Percentiles rank a stretch among this genome's conserved stretches.
These are phyloP conservation scores for Dactylellina parvicollis DNA, from an alignment of 2,329 filamentous ascomycete species.

Conservation along the genomic window DNA sequence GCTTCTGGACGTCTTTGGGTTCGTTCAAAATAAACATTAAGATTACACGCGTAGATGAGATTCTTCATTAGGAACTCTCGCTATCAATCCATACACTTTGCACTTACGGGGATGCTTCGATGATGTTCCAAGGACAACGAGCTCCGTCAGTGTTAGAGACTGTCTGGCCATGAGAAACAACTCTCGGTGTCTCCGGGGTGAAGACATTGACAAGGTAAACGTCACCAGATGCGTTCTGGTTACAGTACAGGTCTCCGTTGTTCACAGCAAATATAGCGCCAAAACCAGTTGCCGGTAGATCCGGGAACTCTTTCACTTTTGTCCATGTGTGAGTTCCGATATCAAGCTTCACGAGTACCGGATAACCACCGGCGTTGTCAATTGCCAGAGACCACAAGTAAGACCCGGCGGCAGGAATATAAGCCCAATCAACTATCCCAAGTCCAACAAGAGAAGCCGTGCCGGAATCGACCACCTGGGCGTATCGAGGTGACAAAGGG, in stretches of 20 bases:
- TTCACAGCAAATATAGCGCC: slow-evolving; percentile 7
- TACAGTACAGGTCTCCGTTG: slow-evolving; percentile 13
- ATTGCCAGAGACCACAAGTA: slow-evolving; percentile 1
- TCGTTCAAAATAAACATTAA: not conserved
- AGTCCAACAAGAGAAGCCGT: not conserved
- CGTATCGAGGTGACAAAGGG: slow-evolving; percentile 2
- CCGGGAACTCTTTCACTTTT: slow-evolving; percentile 2
- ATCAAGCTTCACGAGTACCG: slow-evolving; percentile 2
- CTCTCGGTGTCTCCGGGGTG: not conserved
- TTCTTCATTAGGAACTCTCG: no score
- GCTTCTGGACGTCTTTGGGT: not conserved
- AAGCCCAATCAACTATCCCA: slow-evolving; percentile 17
- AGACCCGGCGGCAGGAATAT: not conserved
- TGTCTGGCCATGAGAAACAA: not conserved
- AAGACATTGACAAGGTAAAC: slow-evolving; percentile 15
- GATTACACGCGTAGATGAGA: not conserved
- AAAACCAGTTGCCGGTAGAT: not conserved
- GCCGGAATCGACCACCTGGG: not conserved
- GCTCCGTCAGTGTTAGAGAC: slow-evolving; percentile 19
- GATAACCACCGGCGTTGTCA: not conserved
- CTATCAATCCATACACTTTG: not conserved
- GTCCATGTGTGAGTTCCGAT: not conserved
- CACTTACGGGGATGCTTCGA: slow-evolving; percentile 2
- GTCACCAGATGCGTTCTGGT: slow-evolving; percentile 9
- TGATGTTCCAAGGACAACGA: slow-evolving; percentile 14